Percentiles rank a stretch among this genome's conserved stretches.
Conservation (phyloP, 2,329 filamentous ascomycete species). For the Fonsecaea erecta region DNA sequence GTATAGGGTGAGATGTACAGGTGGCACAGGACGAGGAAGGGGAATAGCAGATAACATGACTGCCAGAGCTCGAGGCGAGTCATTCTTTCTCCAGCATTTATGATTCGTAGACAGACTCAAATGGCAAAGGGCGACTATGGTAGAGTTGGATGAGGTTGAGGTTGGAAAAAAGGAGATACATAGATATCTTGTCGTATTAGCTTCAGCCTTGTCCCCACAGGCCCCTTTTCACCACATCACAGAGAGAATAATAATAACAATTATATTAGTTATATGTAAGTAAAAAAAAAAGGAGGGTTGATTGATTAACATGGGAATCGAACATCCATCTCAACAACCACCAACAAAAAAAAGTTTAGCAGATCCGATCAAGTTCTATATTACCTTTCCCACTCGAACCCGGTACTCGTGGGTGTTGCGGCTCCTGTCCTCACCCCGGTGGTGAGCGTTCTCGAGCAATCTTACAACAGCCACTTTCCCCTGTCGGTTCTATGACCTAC, state of each 20-base stretch:
- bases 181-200: too few relatives aligned
- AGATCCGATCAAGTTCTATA: background rate
- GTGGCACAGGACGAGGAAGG: constrained; percentile 68
- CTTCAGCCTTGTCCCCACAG: constrained; percentile 2
- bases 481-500: background rate
- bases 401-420: background rate
- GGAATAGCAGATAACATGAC: constrained; percentile 51
- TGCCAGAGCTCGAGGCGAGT: constrained; percentile 50
- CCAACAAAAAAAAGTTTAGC: background rate
- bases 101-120: too few relatives aligned
- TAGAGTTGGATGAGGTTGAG: background rate
- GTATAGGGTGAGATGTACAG: constrained; percentile 81
- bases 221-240: background rate
- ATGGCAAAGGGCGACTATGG: background rate
- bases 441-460: constrained; percentile 1
- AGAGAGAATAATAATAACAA: background rate
- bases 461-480: background rate
- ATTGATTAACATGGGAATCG: background rate
- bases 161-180: background rate
- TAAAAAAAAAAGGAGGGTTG: background rate
- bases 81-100: constrained; percentile 10
- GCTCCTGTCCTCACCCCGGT: constrained; percentile 4
- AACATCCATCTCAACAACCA: background rate
- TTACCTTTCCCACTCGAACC: constrained; percentile 5
- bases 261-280: too few relatives aligned